phyloP scores from a whole-genome alignment of 139 green algal genomes.

The Ettlia oleoabundans region DNA sequence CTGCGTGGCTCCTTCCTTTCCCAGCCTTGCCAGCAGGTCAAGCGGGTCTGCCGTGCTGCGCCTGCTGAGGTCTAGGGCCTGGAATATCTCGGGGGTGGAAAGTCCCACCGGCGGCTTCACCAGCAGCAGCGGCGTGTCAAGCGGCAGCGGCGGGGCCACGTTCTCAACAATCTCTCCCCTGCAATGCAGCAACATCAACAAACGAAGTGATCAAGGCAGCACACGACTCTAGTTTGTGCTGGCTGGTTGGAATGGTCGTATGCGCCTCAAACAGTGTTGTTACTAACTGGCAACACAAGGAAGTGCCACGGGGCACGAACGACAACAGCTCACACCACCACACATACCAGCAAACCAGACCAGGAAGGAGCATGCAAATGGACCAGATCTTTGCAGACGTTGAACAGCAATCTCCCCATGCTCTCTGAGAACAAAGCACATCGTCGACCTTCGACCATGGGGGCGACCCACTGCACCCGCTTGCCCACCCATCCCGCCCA shows the following conservation, averaged over 20 bases:
- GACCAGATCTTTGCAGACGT: too few species aligned
- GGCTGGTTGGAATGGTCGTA: neutral
- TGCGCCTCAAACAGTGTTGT: too few species aligned
- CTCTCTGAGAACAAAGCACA: too few species aligned
- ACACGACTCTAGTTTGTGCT: too few species aligned
- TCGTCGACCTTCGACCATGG: too few species aligned
- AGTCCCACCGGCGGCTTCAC: constrained; percentile 91
- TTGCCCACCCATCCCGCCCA: too few species aligned
- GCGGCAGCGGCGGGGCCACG: constrained; percentile 79
- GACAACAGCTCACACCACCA: too few species aligned
- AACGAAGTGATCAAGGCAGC: neutral
- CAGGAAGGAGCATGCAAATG: neutral
- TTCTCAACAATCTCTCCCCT: constrained; percentile 95
- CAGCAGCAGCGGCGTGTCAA: constrained; percentile 89
- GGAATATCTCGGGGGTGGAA: constrained; percentile 93
- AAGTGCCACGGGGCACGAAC: too few species aligned
- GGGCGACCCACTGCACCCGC: too few species aligned
- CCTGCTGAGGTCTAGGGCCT: constrained; percentile 83
- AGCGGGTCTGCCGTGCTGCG: constrained; percentile 79
- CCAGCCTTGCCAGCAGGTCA: constrained; percentile 74
- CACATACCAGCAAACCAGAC: too few species aligned
- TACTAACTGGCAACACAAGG: too few species aligned
- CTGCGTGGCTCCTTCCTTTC: constrained; percentile 40
- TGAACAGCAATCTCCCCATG: too few species aligned
- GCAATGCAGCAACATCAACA: constrained; percentile 8